A percentile compares a stretch with the other conserved stretches of the same genome.
Evolutionary conservation across 2,329 filamentous ascomycete genomes (phyloP).

Genomic region (Exophiala mesophila): DNA sequence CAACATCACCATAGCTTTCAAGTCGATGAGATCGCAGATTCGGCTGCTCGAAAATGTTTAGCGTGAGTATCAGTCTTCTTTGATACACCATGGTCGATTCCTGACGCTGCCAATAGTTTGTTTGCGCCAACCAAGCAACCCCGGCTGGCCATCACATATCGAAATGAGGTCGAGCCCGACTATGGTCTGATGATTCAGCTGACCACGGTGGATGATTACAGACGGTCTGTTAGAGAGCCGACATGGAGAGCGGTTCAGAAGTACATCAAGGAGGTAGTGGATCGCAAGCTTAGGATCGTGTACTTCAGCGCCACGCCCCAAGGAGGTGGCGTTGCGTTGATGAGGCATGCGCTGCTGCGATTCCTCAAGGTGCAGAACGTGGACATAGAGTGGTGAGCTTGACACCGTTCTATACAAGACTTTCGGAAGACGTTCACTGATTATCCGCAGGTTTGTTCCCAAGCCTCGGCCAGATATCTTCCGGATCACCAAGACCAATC

Average conservation of each 20-base stretch:
- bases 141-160: slow-evolving; percentile 60
- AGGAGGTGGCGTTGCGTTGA: slow-evolving; percentile 75
- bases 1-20: slow-evolving; percentile 40
- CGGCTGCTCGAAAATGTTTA: slow-evolving; percentile 73
- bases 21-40: slow-evolving; percentile 78
- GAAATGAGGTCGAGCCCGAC: slow-evolving; percentile 67
- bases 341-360: slow-evolving; percentile 72
- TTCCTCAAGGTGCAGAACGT: slow-evolving; percentile 64
- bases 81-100: too few species aligned
- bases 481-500: slow-evolving; percentile 78
- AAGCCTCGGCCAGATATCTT: slow-evolving; percentile 76
- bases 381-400: slow-evolving; percentile 65
- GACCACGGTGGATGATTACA: slow-evolving; percentile 53
- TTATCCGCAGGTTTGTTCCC: slow-evolving; percentile 56
- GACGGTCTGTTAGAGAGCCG: slow-evolving; percentile 53
- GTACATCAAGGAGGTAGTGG: slow-evolving; percentile 59
- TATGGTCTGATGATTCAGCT: slow-evolving; percentile 60
- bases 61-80: slow-evolving; percentile 49
- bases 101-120: too few species aligned
- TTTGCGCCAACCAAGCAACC: slow-evolving; percentile 70
- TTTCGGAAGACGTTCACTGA: background rate
- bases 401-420: background rate
- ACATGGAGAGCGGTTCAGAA: slow-evolving; percentile 64
- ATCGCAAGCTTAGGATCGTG: slow-evolving; percentile 62
- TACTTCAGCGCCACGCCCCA: slow-evolving; percentile 79